phyloP scores from a whole-genome alignment of 352 stramenopile genomes.

The Phytophthora capsici region DNA sequence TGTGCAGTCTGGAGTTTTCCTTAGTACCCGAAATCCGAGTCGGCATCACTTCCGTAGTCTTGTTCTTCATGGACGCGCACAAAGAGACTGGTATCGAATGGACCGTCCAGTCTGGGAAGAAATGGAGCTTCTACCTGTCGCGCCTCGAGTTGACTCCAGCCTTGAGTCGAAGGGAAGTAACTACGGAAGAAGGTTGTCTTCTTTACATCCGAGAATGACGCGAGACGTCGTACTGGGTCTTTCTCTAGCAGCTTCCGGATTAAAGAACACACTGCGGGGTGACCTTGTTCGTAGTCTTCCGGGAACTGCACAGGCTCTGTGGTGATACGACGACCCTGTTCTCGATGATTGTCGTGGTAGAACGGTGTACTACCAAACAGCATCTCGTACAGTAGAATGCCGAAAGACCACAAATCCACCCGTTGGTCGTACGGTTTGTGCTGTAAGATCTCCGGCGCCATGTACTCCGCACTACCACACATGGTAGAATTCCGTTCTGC shows the following conservation, averaged over 20 bases:
- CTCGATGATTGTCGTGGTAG: slow-evolving; percentile 80
- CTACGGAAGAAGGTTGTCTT: slow-evolving; percentile 54
- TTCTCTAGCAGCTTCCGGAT: slow-evolving; percentile 61
- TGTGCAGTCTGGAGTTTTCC: slow-evolving; percentile 29
- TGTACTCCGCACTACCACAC: slow-evolving; percentile 81
- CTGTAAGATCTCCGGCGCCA: slow-evolving; percentile 75
- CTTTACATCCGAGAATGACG: slow-evolving; percentile 52
- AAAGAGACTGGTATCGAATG: slow-evolving; percentile 76
- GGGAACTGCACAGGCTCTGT: slow-evolving; percentile 63
- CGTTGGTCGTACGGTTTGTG: slow-evolving; percentile 64
- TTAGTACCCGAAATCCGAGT: slow-evolving; percentile 52
- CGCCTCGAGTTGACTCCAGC: slow-evolving; percentile 56
- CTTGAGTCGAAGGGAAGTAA: slow-evolving; percentile 46
- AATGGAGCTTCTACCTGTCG: slow-evolving; percentile 58
- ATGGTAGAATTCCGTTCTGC: slow-evolving; percentile 52
- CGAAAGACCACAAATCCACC: slow-evolving; percentile 78
- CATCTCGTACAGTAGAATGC: slow-evolving; percentile 80
- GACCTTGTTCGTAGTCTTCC: slow-evolving; percentile 48
- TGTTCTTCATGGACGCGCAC: slow-evolving; percentile 44
- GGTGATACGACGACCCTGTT: slow-evolving; percentile 78
- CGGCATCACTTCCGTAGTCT: slow-evolving; percentile 46
- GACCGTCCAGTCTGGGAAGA: slow-evolving; percentile 58
- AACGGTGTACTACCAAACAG: slow-evolving; percentile 81
- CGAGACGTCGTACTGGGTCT: slow-evolving; percentile 45
- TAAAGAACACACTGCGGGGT: slow-evolving; percentile 48